Conservation (phyloP, 257 asterid genomes). For the Solanum virginianum region DNA sequence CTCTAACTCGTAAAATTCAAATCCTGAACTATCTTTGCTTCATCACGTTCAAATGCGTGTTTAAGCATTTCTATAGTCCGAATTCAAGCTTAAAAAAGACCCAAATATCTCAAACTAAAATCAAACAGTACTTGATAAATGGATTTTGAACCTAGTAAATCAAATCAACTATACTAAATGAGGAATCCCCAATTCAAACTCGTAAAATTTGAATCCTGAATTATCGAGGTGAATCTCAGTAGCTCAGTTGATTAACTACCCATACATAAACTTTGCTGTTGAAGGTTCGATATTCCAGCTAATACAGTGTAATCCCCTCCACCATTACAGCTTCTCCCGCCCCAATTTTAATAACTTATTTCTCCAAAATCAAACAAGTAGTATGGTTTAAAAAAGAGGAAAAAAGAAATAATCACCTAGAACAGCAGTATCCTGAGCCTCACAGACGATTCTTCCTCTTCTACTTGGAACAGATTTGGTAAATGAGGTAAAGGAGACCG, state of each 20-base stretch:
- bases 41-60: background rate
- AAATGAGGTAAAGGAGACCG: constrained; percentile 20
- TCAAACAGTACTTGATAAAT: background rate
- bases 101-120: background rate
- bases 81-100: background rate
- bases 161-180: too few species aligned
- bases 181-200: too few species aligned
- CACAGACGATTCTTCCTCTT: constrained; percentile 58
- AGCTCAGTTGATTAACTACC: too few species aligned
- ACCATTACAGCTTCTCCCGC: too few species aligned
- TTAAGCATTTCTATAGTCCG: background rate
- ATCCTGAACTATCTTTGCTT: background rate
- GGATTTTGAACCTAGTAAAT: too few species aligned
- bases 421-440: constrained; percentile 63
- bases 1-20: background rate
- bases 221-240: too few species aligned
- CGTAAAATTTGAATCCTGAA: too few species aligned
- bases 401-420: constrained; percentile 25
- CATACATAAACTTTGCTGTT: too few species aligned
- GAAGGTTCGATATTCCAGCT: too few species aligned
- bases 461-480: constrained; percentile 21
- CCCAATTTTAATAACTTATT: too few species aligned
- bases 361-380: background rate
- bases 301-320: too few species aligned
- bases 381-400: background rate